phyloP scores from a whole-genome alignment of 2,329 filamentous ascomycete genomes.

The Monosporascus sp. region DNA sequence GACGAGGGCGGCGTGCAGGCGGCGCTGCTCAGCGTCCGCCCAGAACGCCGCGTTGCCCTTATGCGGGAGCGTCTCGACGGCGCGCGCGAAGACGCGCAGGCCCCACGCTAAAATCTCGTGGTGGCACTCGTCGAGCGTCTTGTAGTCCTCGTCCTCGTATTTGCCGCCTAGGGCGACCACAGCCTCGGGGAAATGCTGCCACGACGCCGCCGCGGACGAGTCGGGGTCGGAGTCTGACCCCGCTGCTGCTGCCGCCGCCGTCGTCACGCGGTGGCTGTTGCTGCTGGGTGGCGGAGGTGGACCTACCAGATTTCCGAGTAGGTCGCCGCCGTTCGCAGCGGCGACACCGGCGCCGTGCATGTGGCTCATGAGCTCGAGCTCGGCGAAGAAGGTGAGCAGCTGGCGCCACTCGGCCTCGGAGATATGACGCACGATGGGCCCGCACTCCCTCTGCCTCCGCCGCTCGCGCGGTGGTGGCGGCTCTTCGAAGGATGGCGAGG shows the following conservation, averaged over 20 bases:
- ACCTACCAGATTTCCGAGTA: too few species aligned
- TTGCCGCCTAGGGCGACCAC: too few species aligned
- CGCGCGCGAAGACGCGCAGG: not conserved
- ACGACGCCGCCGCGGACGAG: too few species aligned
- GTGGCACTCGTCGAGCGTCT: not conserved
- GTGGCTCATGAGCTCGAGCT: constrained; percentile 8
- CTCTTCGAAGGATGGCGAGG: too few species aligned
- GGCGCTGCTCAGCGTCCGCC: not conserved
- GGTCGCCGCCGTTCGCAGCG: too few species aligned
- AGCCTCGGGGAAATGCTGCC: too few species aligned
- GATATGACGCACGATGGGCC: constrained; percentile 3
- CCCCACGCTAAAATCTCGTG: not conserved
- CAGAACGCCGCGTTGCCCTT: constrained; percentile 4
- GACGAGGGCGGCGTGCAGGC: not conserved
- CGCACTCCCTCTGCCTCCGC: not conserved
- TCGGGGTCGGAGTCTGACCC: too few species aligned
- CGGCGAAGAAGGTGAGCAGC: constrained; percentile 12
- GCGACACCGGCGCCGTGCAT: constrained; percentile 1
- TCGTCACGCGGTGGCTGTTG: too few species aligned
- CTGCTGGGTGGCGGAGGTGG: too few species aligned
- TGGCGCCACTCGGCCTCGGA: constrained; percentile 12
- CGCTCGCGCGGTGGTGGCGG: too few species aligned
- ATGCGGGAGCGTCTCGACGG: constrained; percentile 1
- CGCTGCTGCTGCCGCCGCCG: too few species aligned
- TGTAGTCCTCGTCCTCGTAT: not conserved